Conservation (phyloP, 148 eudicot species). For the Persicaria tinctoria region DNA sequence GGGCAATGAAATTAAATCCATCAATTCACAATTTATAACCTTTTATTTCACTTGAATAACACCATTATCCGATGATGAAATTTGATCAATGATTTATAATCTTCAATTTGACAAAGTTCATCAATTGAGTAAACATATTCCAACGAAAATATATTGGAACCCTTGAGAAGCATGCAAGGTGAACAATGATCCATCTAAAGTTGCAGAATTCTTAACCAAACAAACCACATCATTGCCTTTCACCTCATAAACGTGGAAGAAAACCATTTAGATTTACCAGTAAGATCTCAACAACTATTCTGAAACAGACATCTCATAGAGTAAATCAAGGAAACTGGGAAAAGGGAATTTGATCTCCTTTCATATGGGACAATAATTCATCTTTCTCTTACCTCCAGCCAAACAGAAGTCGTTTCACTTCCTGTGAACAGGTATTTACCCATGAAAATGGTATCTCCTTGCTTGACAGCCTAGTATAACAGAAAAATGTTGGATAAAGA, state of each 20-base stretch:
- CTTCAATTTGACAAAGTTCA: no score
- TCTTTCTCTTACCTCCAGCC: conserved; percentile 75
- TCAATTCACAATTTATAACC: no score
- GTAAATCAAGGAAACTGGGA: not conserved
- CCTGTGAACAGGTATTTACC: conserved; percentile 97
- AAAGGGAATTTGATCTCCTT: not conserved
- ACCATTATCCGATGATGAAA: no score
- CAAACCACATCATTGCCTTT: conserved; percentile 78
- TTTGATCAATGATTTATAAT: no score
- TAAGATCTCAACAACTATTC: not conserved
- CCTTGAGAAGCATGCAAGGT: conserved; percentile 84
- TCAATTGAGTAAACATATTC: no score
- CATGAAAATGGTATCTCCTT: conserved; percentile 89
- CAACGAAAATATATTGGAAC: no score
- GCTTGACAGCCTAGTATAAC: conserved; percentile 68
- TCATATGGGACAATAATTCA: not conserved
- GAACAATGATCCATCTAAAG: conserved; percentile 68
- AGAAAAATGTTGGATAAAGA: conserved; percentile 4
- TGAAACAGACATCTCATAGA: not conserved
- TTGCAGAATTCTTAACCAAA: conserved; percentile 77
- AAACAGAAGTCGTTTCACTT: conserved; percentile 95
- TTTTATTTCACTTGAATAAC: no score
- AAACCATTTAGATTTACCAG: not conserved
- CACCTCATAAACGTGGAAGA: conserved; percentile 56
- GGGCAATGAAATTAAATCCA: no score